These are phyloP conservation scores for Pseudisothecium myosuroides DNA, from an alignment of 225 moss, liverwort and hornwort species.

Conservation along the genomic window DNA sequence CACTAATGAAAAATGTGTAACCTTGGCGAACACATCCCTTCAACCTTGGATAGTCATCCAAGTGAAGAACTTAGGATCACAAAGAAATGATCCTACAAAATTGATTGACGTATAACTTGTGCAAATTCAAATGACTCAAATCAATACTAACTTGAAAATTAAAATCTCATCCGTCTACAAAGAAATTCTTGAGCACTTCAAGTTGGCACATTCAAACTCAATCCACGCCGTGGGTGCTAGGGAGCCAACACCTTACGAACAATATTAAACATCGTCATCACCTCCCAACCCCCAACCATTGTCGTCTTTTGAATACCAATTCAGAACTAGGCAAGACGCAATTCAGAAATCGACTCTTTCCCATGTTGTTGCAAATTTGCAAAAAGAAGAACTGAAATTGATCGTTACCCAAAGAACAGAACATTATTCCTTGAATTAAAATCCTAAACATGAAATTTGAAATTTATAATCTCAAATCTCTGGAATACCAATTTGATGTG, in stretches of 20 bases:
- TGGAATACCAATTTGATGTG: not conserved
- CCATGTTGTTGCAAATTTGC: no score
- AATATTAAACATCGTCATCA: not conserved
- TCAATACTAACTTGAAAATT: not conserved
- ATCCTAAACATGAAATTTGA: not conserved
- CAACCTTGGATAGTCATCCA: slow-evolving; percentile 21
- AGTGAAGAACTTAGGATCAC: not conserved
- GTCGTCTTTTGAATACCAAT: no score
- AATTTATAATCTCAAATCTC: not conserved
- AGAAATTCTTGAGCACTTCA: not conserved
- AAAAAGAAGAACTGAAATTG: no score
- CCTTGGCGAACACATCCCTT: slow-evolving; percentile 20
- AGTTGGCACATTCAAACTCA: not conserved
- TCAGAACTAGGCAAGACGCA: no score
- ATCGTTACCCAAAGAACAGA: no score
- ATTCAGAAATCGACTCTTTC: no score
- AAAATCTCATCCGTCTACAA: not conserved
- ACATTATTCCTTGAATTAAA: no score
- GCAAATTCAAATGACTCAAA: no score
- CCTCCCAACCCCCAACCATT: no score
- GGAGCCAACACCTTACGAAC: not conserved
- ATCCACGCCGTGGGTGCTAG: not conserved
- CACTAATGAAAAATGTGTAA: no score
- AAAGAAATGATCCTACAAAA: not conserved
- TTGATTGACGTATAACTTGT: not conserved